Conservation (phyloP, 306 rosid species). For the Parietaria judaica region DNA sequence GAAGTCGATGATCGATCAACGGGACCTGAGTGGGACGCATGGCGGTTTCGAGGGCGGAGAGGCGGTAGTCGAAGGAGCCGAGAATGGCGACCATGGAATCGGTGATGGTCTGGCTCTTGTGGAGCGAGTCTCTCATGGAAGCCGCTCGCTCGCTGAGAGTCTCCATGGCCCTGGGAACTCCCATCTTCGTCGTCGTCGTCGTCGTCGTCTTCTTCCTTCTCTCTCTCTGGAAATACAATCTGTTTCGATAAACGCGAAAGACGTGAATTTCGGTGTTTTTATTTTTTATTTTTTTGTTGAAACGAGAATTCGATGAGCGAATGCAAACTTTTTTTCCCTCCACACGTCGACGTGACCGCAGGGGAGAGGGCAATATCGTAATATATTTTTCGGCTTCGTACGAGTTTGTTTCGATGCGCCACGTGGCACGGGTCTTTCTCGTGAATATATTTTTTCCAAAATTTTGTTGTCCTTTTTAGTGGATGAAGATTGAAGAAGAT, state of each 20-base stretch:
- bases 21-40: slow-evolving; percentile 96
- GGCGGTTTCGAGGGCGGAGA: slow-evolving; percentile 88
- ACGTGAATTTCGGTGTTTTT: slow-evolving; percentile 14
- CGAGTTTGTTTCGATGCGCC: no score
- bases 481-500: no score
- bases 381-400: no score
- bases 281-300: not conserved
- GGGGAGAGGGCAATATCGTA: not conserved
- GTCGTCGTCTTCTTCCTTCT: slow-evolving; percentile 3
- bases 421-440: no score
- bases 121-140: slow-evolving; percentile 56
- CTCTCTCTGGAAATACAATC: slow-evolving; percentile 7
- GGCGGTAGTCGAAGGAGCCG: slow-evolving; percentile 93
- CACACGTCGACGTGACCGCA: slow-evolving; percentile 13
- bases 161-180: slow-evolving; percentile 52
- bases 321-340: not conserved
- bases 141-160: slow-evolving; percentile 53
- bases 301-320: not conserved
- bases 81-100: slow-evolving; percentile 85
- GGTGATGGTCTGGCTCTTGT: slow-evolving; percentile 65
- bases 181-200: slow-evolving; percentile 27
- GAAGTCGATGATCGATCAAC: not conserved
- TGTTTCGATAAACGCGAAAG: slow-evolving; percentile 17
- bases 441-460: no score
- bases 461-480: no score